Percentiles rank a stretch among this genome's conserved stretches.
These are phyloP conservation scores for Sugiyamaella lignohabitans DNA, from an alignment of 805 yeast species.

Conservation along the genomic window DNA sequence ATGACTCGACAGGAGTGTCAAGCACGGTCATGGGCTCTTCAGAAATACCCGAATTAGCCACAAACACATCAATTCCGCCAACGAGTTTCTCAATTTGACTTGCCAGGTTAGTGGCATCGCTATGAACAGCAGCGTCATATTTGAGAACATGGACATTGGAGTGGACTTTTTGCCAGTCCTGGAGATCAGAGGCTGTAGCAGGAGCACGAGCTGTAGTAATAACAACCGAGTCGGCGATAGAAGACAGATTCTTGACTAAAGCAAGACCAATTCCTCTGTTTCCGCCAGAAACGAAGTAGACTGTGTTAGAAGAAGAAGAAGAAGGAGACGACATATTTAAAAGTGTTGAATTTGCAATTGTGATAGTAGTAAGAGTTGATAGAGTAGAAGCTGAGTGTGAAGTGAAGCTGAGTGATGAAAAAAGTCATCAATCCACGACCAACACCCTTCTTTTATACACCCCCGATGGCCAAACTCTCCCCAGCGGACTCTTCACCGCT, in stretches of 20 bases:
- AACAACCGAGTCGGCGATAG: slow-evolving; percentile 21
- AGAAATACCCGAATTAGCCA: slow-evolving; percentile 28
- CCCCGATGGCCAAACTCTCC: too few species aligned
- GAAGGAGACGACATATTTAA: background rate
- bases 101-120: slow-evolving; percentile 16
- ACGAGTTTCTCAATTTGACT: slow-evolving; percentile 14
- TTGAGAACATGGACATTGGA: slow-evolving; percentile 25
- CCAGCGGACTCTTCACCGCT: too few species aligned
- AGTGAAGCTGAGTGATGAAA: too few species aligned
- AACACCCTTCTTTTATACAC: too few species aligned
- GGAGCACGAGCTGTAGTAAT: slow-evolving; percentile 20
- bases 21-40: slow-evolving; percentile 7
- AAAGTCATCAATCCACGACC: too few species aligned
- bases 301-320: slow-evolving; percentile 12
- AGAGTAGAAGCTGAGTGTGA: too few species aligned
- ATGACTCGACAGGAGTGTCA: slow-evolving; percentile 5
- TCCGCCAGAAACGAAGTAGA: slow-evolving; percentile 32
- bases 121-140: slow-evolving; percentile 20
- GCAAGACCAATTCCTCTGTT: slow-evolving; percentile 35
- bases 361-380: too few species aligned
- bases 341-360: too few species aligned
- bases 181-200: slow-evolving; percentile 13
- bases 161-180: slow-evolving; percentile 8
- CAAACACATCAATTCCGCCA: slow-evolving; percentile 26
- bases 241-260: slow-evolving; percentile 27